Evolutionary conservation across 2,329 filamentous ascomycete species (phyloP).

Genomic region (Sarocladiaceae sp.): DNA sequence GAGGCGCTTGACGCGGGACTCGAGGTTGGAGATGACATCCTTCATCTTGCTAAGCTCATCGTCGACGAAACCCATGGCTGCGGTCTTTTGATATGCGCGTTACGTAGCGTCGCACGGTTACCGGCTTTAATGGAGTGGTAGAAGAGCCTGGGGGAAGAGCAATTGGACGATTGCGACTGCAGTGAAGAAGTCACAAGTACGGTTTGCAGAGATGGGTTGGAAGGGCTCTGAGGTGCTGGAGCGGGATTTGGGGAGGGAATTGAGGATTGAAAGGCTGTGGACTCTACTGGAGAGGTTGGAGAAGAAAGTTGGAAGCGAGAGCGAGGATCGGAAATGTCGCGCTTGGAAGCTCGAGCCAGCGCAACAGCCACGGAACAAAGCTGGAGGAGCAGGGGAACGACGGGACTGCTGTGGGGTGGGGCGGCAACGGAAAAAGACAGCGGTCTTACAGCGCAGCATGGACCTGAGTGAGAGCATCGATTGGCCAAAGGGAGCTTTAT

Average conservation of each 20-base stretch:
- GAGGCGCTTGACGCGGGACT: slow-evolving; percentile 80
- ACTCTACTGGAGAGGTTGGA: slow-evolving; percentile 5
- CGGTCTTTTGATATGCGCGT: slow-evolving; percentile 16
- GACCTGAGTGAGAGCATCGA: neutral
- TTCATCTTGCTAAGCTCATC: slow-evolving; percentile 83
- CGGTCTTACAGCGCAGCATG: neutral
- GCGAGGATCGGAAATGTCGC: slow-evolving; percentile 7
- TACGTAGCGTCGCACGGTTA: slow-evolving; percentile 10
- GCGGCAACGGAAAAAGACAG: neutral
- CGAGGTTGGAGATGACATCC: slow-evolving; percentile 76
- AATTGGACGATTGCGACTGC: slow-evolving; percentile 7
- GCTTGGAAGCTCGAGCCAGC: slow-evolving; percentile 4
- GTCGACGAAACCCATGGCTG: slow-evolving; percentile 81
- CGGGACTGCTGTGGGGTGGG: neutral
- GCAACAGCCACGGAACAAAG: neutral
- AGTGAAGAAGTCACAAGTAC: slow-evolving; percentile 8
- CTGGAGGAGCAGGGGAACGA: neutral
- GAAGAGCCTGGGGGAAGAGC: neutral
- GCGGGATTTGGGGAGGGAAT: slow-evolving; percentile 6
- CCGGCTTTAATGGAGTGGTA: neutral
- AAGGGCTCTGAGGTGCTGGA: neutral
- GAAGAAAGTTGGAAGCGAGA: slow-evolving; percentile 11
- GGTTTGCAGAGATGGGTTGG: neutral
- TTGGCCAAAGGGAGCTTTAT: neutral
- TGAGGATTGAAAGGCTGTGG: neutral